Conservation (phyloP, 2,329 filamentous ascomycete species). For the Hypoxylon sp. region DNA sequence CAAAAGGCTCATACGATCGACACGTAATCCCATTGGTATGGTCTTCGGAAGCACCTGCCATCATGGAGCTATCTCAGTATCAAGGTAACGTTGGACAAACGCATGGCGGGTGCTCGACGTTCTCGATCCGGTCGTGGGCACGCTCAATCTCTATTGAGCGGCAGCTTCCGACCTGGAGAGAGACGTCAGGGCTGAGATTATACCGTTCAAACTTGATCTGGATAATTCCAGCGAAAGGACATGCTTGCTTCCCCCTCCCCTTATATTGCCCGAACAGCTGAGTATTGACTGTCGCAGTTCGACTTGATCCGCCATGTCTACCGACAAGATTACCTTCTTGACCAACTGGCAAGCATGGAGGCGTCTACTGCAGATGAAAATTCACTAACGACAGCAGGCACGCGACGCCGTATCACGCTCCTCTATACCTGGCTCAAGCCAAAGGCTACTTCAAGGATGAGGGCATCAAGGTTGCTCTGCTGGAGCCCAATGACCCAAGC, state of each 20-base stretch:
- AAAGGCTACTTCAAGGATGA: slow-evolving; percentile 82
- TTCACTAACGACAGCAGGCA: slow-evolving; percentile 66
- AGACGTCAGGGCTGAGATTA: slow-evolving; percentile 45
- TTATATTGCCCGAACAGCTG: slow-evolving; percentile 45
- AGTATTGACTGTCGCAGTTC: slow-evolving; percentile 63
- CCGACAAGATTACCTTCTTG: slow-evolving; percentile 87
- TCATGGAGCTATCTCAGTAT: slow-evolving; percentile 55
- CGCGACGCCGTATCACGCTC: slow-evolving; percentile 84
- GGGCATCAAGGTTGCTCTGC: slow-evolving; percentile 80
- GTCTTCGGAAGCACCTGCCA: slow-evolving; percentile 39
- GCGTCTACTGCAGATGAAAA: slow-evolving; percentile 21
- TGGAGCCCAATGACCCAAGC: slow-evolving; percentile 83
- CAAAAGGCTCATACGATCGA: slow-evolving; percentile 2
- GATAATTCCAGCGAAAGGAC: slow-evolving; percentile 90
- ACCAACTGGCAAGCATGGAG: slow-evolving; percentile 77
- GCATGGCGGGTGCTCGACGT: slow-evolving; percentile 55
- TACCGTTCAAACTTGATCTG: slow-evolving; percentile 78
- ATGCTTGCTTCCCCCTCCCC: slow-evolving; percentile 73
- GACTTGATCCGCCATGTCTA: slow-evolving; percentile 73
- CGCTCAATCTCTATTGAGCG: slow-evolving; percentile 22
- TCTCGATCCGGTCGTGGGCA: slow-evolving; percentile 46
- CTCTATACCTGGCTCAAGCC: slow-evolving; percentile 80
- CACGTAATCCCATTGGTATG: slow-evolving; percentile 34
- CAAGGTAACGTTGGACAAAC: slow-evolving; percentile 58
- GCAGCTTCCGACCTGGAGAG: slow-evolving; percentile 25